Base-by-base conservation (phyloP, 2,329 filamentous ascomycete genomes). In the Pseudogymnoascus sp. region DNA sequence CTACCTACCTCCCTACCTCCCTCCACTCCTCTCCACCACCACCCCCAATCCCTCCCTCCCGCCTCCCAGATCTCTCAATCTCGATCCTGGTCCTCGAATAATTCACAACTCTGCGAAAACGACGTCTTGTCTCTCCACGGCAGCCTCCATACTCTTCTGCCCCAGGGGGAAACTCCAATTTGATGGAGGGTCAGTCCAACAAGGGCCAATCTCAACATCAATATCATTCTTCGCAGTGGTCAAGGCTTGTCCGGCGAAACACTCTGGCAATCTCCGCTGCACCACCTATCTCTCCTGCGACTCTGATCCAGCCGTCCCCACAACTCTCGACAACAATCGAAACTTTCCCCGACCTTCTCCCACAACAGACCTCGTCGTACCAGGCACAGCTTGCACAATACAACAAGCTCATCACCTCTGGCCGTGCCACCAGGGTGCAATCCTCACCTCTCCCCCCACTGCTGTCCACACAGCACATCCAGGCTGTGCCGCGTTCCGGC, bases 381-480 rank as follows among this genome's bases (percentile, higher is more conserved):
- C 82, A 86, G 71, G 83, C 82, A 62, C 83, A 86, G 74, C 80
- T 88, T 63, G 79, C 84, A 61, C 81, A 86, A 69, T 87, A 87
- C 78, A 87, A 87, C 74, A 83, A 82, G 71, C 83, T 87, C 72
- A 80, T 87, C 68, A 83, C 84, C 62, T 80, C 83, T 66, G 76
- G 75, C 31, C 68, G 70, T 66, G 65, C 63, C 12, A 81, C 81
- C 69, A 81, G 83, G 69, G 75, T 86, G 65, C 83, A 85, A 71
- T 78, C 81, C 65, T 76, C 80, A 66, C 81, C 83, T 64, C 79
- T 84, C 66, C 79, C 82, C 66, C 80, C 83, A 61, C 75, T 83
- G 65, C 74, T 85, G 67, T 83, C 83, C 62, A 76, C 82, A 64
- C 80, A 83, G 66, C 78, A 81, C 72, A 79, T 82, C 68, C 82